Evolutionary conservation across 2,329 filamentous ascomycete species (phyloP), one percentile per base, ranked within the genome.

Genomic region (Pseudovirgaria hyperparasitica): DNA sequence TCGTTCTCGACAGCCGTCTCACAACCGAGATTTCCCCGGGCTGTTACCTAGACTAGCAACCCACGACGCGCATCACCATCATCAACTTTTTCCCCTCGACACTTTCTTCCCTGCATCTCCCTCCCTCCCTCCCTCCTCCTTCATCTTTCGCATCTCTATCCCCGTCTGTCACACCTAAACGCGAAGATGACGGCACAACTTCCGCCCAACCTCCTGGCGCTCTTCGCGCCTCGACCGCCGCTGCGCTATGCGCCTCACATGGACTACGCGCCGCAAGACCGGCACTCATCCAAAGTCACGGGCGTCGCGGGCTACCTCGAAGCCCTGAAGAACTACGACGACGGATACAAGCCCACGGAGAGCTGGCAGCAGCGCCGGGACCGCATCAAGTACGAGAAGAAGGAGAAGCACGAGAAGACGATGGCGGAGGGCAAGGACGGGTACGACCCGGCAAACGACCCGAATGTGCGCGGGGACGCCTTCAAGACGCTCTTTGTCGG

Each of bases 401-500:
- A 76, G 54, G 67, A 72, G 32, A 65, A 67, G 29, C 60, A 79
- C 34, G 67, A 82, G 52, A 67, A 68, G 36, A 58, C 76, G 19
- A 39, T 77, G 18, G 70, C 62, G 0, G 75, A 85, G 31, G 76
- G 63, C 17, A 64, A 78, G 23, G 63, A 72, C 38, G 54, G 63
- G 32, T 86, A 81, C 56, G 81, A 87, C 37, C 87, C 90, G 5
- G 61, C 65, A 14, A 76, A 90, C 19, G 90, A 98, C 46, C 71
- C 79, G 9, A 90, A 94, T 43, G 78, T 93, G 39, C 74, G 85
- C 38, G 87, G 90, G 30, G 86, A 96, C 59, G 79, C 87, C 2
- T 94, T 90, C 65, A 92, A 82, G 59, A 98, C 90, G 9, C 65
- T 98, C 26, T 92, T 98, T 45, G 81, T 96, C 29, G 79, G 82